A percentile compares a stretch with the other conserved stretches of the same genome.
phyloP scores from a whole-genome alignment of 345 rosid species.

The Arabis alpina region DNA sequence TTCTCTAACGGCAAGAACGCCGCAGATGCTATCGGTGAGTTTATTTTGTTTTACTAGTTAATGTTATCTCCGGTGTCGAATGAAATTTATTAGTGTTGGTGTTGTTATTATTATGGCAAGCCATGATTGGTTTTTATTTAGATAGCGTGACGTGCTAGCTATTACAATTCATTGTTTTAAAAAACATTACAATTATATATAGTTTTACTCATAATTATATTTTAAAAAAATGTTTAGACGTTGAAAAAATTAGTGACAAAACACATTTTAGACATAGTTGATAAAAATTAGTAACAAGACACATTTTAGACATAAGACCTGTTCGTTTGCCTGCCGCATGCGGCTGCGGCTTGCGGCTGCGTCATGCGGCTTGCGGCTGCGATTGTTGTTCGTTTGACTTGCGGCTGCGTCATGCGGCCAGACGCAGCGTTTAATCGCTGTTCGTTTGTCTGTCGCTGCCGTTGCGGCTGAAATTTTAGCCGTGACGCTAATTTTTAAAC shows the following conservation, averaged over 20 bases:
- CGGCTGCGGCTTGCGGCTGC: no score
- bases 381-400: no score
- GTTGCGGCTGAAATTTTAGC: no score
- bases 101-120: conserved; percentile 1
- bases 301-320: not conserved
- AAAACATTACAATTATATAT: not conserved
- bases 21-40: conserved; percentile 54
- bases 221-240: not conserved
- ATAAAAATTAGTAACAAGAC: not conserved
- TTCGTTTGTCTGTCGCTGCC: no score
- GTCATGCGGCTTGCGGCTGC: no score
- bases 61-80: no score
- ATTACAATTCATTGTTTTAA: not conserved
- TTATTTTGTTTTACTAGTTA: not conserved
- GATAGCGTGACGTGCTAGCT: conserved; percentile 31
- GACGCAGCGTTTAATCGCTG: no score
- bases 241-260: conserved; percentile 1
- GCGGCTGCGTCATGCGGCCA: no score
- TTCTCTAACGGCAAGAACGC: conserved; percentile 64
- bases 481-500: no score
- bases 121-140: conserved; percentile 22
- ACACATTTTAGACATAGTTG: not conserved
- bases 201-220: not conserved
- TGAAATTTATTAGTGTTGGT: no score
- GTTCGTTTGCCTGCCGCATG: no score